phyloP scores from a whole-genome alignment of 495 filamentous ascomycete genomes.

The Choiromyces venosus region DNA sequence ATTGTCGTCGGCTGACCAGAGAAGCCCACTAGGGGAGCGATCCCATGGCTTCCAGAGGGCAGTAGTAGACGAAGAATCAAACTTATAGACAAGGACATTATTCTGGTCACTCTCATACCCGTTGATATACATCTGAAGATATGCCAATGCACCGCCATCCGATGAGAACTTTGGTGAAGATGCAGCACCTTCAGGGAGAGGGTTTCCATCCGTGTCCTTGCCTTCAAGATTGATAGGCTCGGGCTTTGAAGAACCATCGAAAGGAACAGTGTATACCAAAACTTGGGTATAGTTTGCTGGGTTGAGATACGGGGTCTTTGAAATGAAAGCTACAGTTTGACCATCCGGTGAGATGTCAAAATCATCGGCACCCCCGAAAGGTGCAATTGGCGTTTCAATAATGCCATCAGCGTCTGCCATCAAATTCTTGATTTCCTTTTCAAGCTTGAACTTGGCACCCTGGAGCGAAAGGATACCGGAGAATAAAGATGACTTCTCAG shows the following conservation, averaged over 20 bases:
- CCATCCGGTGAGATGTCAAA: constrained; percentile 54
- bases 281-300: constrained; percentile 77
- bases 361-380: constrained; percentile 53
- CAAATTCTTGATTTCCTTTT: constrained; percentile 52
- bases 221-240: constrained; percentile 48
- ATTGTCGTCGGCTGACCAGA: constrained; percentile 61
- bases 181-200: constrained; percentile 61
- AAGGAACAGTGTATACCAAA: constrained; percentile 65
- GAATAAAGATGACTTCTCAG: constrained; percentile 67
- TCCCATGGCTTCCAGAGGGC: constrained; percentile 61
- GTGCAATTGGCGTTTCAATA: constrained; percentile 58
- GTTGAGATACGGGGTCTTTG: constrained; percentile 73
- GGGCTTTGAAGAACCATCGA: constrained; percentile 41
- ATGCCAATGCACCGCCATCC: constrained; percentile 66
- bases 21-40: constrained; percentile 58
- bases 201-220: constrained; percentile 46
- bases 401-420: constrained; percentile 48
- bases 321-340: constrained; percentile 64
- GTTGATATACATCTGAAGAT: constrained; percentile 69
- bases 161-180: constrained; percentile 70
- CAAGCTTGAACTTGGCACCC: constrained; percentile 46
- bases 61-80: constrained; percentile 27
- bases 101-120: constrained; percentile 91
- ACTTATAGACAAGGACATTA: constrained; percentile 52
- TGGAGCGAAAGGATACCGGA: constrained; percentile 59